Conservation (phyloP, 1,284 basidiomycete species). For the Trichosporon sp. region DNA sequence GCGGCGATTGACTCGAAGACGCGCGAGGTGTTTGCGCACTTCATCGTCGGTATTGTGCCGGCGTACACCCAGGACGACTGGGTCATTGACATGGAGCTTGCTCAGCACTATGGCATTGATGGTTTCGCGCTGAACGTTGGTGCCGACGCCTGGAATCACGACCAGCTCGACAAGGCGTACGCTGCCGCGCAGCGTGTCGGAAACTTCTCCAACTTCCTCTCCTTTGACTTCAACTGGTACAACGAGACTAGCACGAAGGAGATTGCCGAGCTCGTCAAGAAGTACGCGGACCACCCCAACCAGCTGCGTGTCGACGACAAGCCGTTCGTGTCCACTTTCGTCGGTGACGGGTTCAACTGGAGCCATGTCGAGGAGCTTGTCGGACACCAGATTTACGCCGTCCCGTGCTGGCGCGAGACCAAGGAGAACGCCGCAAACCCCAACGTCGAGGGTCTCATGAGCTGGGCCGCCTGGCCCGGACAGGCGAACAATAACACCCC, state of each 20-base stretch:
- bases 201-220: slow-evolving; percentile 52
- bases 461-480: slow-evolving; percentile 55
- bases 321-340: slow-evolving; percentile 53
- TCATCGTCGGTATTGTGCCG: slow-evolving; percentile 71
- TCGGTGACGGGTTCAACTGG: slow-evolving; percentile 55
- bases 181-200: slow-evolving; percentile 41
- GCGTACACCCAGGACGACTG: slow-evolving; percentile 49
- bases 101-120: slow-evolving; percentile 49
- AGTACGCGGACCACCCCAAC: slow-evolving; percentile 39
- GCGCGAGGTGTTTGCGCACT: slow-evolving; percentile 58
- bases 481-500: slow-evolving; percentile 46
- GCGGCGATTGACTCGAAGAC: slow-evolving; percentile 17
- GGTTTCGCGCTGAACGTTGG: slow-evolving; percentile 57
- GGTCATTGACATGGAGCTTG: slow-evolving; percentile 48
- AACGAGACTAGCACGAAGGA: slow-evolving; percentile 34
- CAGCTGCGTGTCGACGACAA: slow-evolving; percentile 48
- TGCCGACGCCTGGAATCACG: slow-evolving; percentile 45
- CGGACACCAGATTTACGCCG: slow-evolving; percentile 45
- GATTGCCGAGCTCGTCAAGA: slow-evolving; percentile 35
- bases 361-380: slow-evolving; percentile 32
- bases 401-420: slow-evolving; percentile 47
- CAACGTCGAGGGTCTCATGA: slow-evolving; percentile 45
- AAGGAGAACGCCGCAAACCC: slow-evolving; percentile 28
- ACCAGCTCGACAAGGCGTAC: slow-evolving; percentile 52
- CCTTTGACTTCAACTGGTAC: slow-evolving; percentile 57